phyloP scores from a whole-genome alignment of 768 basidiomycete species.

The Ephemerocybe angulata region DNA sequence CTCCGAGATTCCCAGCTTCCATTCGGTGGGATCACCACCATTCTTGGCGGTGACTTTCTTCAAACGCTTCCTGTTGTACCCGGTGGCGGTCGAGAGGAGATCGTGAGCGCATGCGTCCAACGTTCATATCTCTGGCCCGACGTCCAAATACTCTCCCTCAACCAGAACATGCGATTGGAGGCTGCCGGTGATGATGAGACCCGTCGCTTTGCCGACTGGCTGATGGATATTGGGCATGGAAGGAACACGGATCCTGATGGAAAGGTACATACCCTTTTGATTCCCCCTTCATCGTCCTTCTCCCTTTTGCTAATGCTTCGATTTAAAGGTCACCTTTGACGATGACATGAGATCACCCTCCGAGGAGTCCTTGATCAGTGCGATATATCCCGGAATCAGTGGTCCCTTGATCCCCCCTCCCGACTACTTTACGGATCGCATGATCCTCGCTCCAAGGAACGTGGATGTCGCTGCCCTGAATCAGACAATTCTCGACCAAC shows the following conservation, averaged over 20 bases:
- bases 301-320: no score
- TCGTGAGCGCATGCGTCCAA: conserved; percentile 25
- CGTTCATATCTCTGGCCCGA: not conserved
- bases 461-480: no score
- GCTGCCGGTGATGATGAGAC: no score
- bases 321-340: no score
- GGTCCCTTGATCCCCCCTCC: no score
- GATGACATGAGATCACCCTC: no score
- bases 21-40: conserved; percentile 38
- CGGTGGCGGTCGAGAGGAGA: conserved; percentile 32
- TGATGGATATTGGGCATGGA: not conserved
- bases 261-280: conserved; percentile 23
- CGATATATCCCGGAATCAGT: not conserved
- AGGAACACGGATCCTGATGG: conserved; percentile 10
- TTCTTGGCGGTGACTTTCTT: conserved; percentile 45
- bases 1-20: conserved; percentile 18
- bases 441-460: no score
- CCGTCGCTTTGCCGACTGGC: no score
- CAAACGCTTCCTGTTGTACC: conserved; percentile 45
- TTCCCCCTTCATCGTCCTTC: no score
- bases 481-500: no score
- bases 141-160: conserved; percentile 20
- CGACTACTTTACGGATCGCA: no score
- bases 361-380: not conserved
- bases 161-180: conserved; percentile 36